These are phyloP conservation scores for Termitomyces eurrhizus DNA, from an alignment of 768 basidiomycete species.

Conservation along the genomic window DNA sequence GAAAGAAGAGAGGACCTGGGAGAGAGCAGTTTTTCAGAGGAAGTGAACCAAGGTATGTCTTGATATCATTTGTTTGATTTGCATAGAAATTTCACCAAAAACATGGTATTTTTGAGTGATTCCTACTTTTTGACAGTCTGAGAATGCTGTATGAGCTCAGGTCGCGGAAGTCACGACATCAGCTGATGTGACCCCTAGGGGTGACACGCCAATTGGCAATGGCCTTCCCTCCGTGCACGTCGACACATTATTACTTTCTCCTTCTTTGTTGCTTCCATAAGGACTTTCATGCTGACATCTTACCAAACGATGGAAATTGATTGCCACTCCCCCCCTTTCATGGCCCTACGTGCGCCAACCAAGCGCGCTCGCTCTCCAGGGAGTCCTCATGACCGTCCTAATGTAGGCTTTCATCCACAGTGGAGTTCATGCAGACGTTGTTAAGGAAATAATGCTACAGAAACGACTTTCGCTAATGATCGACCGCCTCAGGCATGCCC, in stretches of 20 bases:
- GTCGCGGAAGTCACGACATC: neutral
- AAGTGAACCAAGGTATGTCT: neutral
- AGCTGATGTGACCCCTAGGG: neutral
- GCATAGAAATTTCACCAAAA: neutral
- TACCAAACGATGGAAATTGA: constrained; percentile 45
- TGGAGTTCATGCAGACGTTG: neutral
- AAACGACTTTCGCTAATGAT: constrained; percentile 54
- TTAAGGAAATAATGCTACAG: constrained; percentile 29
- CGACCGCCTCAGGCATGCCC: constrained; percentile 14
- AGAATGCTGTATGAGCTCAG: neutral
- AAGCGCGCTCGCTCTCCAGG: constrained; percentile 67
- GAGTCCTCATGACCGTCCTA: constrained; percentile 46
- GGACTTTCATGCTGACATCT: neutral
- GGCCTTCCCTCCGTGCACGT: neutral
- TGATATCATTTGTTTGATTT: no score
- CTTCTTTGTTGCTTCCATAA: constrained; percentile 8
- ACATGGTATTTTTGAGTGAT: neutral
- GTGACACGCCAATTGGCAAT: neutral
- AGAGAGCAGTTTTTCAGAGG: no score
- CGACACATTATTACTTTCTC: constrained; percentile 1
- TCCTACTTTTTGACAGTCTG: neutral
- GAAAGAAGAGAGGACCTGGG: no score
- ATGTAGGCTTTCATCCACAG: constrained; percentile 34
- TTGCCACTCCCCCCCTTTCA: constrained; percentile 45
- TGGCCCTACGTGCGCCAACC: constrained; percentile 25